phyloP scores from a whole-genome alignment of 345 rosid genomes.

The Kandelia obovata region DNA sequence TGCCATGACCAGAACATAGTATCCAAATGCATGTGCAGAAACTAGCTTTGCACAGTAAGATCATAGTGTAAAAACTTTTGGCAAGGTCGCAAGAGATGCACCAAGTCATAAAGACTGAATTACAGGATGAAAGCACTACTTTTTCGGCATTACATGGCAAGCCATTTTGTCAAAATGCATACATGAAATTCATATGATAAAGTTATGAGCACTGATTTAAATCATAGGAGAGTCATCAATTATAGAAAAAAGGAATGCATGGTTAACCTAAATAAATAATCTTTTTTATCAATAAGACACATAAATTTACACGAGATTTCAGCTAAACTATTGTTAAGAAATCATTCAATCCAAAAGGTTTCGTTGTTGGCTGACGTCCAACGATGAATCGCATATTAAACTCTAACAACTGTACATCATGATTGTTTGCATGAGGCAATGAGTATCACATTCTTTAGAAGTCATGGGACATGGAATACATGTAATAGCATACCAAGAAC shows the following conservation, averaged over 20 bases:
- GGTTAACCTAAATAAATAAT: background rate
- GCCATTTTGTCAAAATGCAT: background rate
- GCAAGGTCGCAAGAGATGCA: background rate
- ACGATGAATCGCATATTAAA: background rate
- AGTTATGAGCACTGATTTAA: background rate
- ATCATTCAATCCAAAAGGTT: background rate
- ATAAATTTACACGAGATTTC: no score
- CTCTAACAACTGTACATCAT: background rate
- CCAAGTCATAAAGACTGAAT: no score
- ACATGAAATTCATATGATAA: background rate
- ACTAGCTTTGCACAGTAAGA: background rate
- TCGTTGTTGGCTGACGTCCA: no score
- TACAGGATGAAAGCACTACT: background rate
- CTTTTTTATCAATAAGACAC: no score
- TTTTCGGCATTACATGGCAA: background rate
- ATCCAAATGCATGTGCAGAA: background rate
- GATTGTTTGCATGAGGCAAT: background rate
- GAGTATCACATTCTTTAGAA: background rate
- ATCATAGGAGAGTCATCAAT: background rate
- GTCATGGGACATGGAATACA: background rate
- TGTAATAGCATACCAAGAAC: slow-evolving; percentile 60
- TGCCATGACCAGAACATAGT: no score
- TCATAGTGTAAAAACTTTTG: background rate
- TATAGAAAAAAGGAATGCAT: background rate
- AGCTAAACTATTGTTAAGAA: background rate